These are phyloP conservation scores for Tuber umbilicatum DNA, from an alignment of 495 filamentous ascomycete genomes.

Conservation along the genomic window DNA sequence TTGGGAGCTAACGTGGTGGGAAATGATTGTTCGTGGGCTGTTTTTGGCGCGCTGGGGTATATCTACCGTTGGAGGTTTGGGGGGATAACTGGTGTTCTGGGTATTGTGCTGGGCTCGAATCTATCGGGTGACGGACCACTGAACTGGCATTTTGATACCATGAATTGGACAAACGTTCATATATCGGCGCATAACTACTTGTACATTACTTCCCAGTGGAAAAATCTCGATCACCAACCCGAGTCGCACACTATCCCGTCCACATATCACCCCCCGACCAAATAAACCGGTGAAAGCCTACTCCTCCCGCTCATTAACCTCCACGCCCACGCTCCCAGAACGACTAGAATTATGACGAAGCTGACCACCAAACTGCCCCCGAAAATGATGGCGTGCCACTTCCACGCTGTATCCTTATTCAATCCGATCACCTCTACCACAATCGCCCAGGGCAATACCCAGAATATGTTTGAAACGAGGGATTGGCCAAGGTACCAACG, in stretches of 20 bases:
- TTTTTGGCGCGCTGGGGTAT: too few relatives aligned
- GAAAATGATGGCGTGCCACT: conserved; percentile 60
- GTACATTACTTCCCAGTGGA: background rate
- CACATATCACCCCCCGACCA: background rate
- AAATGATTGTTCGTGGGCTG: conserved; percentile 1
- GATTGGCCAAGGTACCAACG: conserved; percentile 64
- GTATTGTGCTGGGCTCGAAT: background rate
- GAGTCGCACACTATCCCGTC: background rate
- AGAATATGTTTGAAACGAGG: conserved; percentile 58
- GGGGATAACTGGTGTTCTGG: background rate
- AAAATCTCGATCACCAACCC: background rate
- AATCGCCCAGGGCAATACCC: conserved; percentile 66
- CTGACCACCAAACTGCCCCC: conserved; percentile 64
- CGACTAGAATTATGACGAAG: conserved; percentile 52
- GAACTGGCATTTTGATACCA: background rate
- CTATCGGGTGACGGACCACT: background rate
- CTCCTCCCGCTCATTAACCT: conserved; percentile 49
- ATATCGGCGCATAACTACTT: background rate
- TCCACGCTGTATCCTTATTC: conserved; percentile 56
- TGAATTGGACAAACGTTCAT: background rate
- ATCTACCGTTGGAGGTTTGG: too few relatives aligned
- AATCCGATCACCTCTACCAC: conserved; percentile 50
- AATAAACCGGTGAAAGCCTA: conserved; percentile 19
- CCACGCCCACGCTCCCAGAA: conserved; percentile 54
- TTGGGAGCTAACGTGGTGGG: too few relatives aligned